Conservation (phyloP, 2,329 filamentous ascomycete genomes). For the Colletotrichum melonis region DNA sequence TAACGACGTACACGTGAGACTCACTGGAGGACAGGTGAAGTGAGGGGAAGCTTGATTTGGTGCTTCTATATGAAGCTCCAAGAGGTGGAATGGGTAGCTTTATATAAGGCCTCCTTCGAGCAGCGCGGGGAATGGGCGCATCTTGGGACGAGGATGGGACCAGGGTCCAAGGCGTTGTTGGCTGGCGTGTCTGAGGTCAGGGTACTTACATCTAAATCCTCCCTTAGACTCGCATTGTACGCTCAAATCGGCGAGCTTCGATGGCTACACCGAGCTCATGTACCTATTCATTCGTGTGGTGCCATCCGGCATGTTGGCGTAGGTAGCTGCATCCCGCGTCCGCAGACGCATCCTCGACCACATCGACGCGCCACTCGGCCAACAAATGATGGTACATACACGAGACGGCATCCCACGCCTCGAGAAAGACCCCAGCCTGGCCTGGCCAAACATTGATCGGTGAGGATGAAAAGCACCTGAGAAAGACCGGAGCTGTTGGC, state of each 20-base stretch:
- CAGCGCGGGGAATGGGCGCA: conserved; percentile 27
- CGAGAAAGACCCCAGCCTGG: not conserved
- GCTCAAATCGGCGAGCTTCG: conserved; percentile 15
- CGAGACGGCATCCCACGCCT: conserved; percentile 14
- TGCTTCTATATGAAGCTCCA: not conserved
- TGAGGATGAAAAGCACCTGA: conserved; percentile 5
- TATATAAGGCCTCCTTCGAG: conserved; percentile 14
- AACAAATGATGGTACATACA: conserved; percentile 19
- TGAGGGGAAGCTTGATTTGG: conserved; percentile 8
- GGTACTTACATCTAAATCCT: conserved; percentile 24
- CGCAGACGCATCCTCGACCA: conserved; percentile 12
- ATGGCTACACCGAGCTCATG: conserved; percentile 6
- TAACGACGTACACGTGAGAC: not conserved
- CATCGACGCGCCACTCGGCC: conserved; percentile 22
- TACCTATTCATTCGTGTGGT: not conserved
- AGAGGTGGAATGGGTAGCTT: not conserved
- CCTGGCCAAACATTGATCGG: conserved; percentile 7
- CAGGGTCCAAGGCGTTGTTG: conserved; percentile 19
- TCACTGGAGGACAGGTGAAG: not conserved
- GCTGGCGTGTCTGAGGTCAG: conserved; percentile 31
- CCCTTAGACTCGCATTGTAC: conserved; percentile 12
- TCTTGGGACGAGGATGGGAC: conserved; percentile 18
- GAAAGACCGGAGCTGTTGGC: not conserved
- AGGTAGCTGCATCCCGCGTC: not conserved
- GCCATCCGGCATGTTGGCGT: not conserved